Base-by-base conservation (phyloP, 176 grass and related monocot genomes). In the Avena eriantha region DNA sequence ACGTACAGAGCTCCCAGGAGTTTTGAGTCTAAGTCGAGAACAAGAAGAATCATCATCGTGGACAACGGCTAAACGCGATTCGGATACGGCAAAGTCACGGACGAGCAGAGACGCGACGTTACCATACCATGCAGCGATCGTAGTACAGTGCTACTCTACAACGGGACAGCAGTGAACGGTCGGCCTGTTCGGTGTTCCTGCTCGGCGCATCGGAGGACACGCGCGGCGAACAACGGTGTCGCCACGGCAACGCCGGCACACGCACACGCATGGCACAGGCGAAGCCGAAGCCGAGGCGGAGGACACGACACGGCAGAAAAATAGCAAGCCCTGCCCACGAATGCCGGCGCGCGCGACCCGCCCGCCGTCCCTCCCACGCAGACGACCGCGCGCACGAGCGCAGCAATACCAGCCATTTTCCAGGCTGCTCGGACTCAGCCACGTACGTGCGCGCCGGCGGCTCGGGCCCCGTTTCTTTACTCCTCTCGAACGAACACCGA, bases 331-430 rank as follows among this genome's bases (percentile, higher is more conserved):
- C 39, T 21, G 47, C 85, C 85, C 81, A 80, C 85, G 85, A 66
- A 87, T 82, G 60, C 83, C 47, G 69, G 63, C 79, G 78, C 77
- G 88, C 69, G 33, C 29, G 29, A 29, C 29, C 29, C 46, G 22
- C 22, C 7, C 66, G 80, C 85, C 89, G 89, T 91, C 69, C 49
- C 60, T 75, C 81, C 59, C 82, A 91, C 85, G 89, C 69, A 17
- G 76, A 57, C 89, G 89, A 79, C 54, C 67, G 63, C 67, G 9
- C 73, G 63, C 83, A 36, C 68, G 48, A 67, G 45, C 68, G 7
- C 66, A 24, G 17, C 39, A 41, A 41, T 7, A 41, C 2, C 78
- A 22, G 76, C 77, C 83, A 10, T 47, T 54, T 64, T 34, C 84
- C 69, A 58, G 71, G 71, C 71, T 41, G 58, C 48, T 64, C 81